Evolutionary conservation across 2,329 filamentous ascomycete species (phyloP).

Genomic region (Cryphonectria parasitica): DNA sequence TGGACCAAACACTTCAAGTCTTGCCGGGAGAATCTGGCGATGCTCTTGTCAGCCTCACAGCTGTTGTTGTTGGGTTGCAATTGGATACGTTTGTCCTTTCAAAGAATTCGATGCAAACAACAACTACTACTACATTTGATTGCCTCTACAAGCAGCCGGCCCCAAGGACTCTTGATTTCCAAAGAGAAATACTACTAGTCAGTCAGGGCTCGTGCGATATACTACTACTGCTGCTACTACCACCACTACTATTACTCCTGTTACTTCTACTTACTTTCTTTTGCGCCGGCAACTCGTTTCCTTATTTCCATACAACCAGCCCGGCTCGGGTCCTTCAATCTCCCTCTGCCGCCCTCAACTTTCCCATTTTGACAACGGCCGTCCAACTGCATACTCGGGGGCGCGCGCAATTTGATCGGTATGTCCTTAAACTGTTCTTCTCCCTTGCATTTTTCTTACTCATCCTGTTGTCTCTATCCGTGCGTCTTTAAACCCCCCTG

Average conservation of each 20-base stretch:
- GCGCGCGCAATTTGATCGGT: neutral
- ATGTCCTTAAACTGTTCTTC: neutral
- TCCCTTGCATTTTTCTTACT: neutral
- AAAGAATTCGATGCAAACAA: neutral
- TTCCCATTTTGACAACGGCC: neutral
- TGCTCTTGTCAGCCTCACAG: neutral
- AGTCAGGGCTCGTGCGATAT: constrained; percentile 6
- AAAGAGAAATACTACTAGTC: constrained; percentile 10
- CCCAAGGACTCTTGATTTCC: neutral
- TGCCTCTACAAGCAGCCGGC: neutral
- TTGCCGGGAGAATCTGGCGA: neutral
- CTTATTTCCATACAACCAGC: neutral
- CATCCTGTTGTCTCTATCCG: neutral
- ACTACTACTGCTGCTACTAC: neutral
- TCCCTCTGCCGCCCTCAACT: neutral
- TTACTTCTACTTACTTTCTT: neutral
- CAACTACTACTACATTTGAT: neutral
- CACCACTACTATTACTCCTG: neutral
- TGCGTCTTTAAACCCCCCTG: neutral
- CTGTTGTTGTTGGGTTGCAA: neutral
- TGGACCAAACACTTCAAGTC: neutral
- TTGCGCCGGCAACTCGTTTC: neutral
- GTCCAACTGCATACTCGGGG: neutral
- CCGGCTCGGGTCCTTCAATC: neutral
- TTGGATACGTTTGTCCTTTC: neutral